Conservation (phyloP, 768 basidiomycete species). For the Boletus rubescentipes region DNA sequence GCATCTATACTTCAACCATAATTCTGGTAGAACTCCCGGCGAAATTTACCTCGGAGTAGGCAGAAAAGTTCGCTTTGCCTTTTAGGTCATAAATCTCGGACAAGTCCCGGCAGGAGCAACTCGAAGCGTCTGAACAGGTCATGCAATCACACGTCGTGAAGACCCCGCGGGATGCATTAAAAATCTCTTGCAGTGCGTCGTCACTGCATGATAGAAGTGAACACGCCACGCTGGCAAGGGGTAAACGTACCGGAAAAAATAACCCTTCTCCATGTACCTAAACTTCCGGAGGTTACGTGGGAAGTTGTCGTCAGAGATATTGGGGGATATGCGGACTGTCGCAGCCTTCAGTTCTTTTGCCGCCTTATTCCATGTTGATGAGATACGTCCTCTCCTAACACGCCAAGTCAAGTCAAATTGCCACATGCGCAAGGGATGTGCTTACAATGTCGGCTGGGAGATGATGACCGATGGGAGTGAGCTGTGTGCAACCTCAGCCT, state of each 20-base stretch:
- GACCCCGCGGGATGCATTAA: conserved; percentile 30
- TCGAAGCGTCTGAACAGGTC: conserved; percentile 31
- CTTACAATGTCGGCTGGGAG: conserved; percentile 25
- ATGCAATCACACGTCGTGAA: conserved; percentile 48
- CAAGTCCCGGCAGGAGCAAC: conserved; percentile 49
- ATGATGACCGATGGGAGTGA: conserved; percentile 18
- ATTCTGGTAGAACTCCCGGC: background rate
- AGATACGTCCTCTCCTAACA: conserved; percentile 26
- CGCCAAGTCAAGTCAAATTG: conserved; percentile 1
- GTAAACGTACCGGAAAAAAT: conserved; percentile 43
- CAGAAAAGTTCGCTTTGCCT: conserved; percentile 32
- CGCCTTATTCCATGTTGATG: conserved; percentile 32
- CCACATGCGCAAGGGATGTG: background rate
- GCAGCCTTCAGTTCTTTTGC: conserved; percentile 30
- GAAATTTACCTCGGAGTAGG: conserved; percentile 43
- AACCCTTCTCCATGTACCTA: conserved; percentile 52
- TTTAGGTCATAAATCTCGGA: conserved; percentile 38
- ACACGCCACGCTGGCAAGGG: conserved; percentile 1
- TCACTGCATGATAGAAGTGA: conserved; percentile 17
- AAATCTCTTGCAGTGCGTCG: conserved; percentile 14
- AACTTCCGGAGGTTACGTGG: conserved; percentile 47
- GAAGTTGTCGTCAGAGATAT: conserved; percentile 36
- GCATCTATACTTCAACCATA: background rate
- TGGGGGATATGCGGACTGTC: conserved; percentile 33
- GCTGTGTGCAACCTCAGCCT: background rate